Evolutionary conservation across 2,329 filamentous ascomycete genomes (phyloP), one percentile per base, ranked within the genome.

Genomic region (Ramularia collo-cygni): DNA sequence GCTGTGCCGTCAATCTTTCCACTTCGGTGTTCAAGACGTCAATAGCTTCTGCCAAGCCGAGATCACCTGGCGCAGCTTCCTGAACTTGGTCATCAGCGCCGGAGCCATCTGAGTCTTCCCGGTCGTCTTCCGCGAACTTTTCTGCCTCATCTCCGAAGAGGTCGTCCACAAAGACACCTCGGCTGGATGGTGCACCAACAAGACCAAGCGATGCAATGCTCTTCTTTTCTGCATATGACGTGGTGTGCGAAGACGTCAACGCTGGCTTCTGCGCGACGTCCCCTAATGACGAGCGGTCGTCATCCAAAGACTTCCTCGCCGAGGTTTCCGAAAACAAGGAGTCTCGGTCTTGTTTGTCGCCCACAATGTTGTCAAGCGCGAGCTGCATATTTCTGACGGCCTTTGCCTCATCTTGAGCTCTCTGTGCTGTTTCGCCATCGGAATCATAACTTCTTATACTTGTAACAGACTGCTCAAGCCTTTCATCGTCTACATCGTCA

Each of bases 361-460:
- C 87, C 70, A 98, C 84, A 47, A 98, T 98, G 48, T 89, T 85
- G 50, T 84, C 94, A 35, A 98, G 71, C 12, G 89, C 92, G 50
- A 85, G 79, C 60, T 96, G 89, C 76, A 98, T 90, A 3, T 87
- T 90, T 64, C 93, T 79, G 4, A 98, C 88, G 18, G 95, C 83
- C 44, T 82, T 76, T 1, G 76, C 84, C 55, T 95, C 83, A 4
- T 83, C 82, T 15, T 71, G 64, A 8, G 67, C 65, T 34, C 60
- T 61, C 33, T 74, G 69, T 9, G 61, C 71, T 42, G 71, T 72
- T 8, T 74, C 71, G n/a, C 67, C 69, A 29, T 87, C 84, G 33
- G 82, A 81, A 15, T 89, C 85, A 7, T 94, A 70, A 53, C 87
- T 95, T 44, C 85, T 76, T 1, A 95, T 68, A 51, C 88, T 95